These are phyloP conservation scores for Auriscalpium orientale DNA, from an alignment of 768 basidiomycete species.

Conservation along the genomic window DNA sequence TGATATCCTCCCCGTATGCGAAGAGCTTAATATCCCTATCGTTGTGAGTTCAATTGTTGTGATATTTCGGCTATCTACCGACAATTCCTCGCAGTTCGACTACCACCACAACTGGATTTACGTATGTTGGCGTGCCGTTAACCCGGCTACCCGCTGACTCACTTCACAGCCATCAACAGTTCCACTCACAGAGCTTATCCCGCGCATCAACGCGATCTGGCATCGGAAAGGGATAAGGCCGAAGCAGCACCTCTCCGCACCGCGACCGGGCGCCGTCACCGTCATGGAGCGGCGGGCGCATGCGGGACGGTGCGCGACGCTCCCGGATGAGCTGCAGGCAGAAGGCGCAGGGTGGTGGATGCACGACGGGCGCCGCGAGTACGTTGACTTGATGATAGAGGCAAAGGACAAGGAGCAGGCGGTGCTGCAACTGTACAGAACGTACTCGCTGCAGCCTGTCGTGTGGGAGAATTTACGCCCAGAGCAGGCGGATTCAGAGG, in stretches of 20 bases:
- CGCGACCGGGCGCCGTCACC: conserved; percentile 75
- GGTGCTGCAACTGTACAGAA: conserved; percentile 75
- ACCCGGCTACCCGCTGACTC: background rate
- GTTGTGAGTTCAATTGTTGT: conserved; percentile 45
- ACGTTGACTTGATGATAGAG: conserved; percentile 82
- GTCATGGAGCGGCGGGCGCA: conserved; percentile 86
- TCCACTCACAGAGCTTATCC: conserved; percentile 59
- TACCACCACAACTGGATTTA: conserved; percentile 77
- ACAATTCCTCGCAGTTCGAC: conserved; percentile 35
- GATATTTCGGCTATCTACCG: conserved; percentile 26
- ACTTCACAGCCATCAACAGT: conserved; percentile 25
- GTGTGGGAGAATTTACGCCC: conserved; percentile 36
- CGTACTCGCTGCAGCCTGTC: conserved; percentile 65
- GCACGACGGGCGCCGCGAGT: background rate
- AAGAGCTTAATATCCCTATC: conserved; percentile 60
- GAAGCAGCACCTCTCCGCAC: conserved; percentile 90
- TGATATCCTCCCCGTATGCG: conserved; percentile 80
- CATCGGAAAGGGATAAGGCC: conserved; percentile 68
- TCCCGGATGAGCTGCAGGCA: conserved; percentile 63
- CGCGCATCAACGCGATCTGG: conserved; percentile 72
- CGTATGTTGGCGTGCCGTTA: conserved; percentile 28
- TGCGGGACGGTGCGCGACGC: conserved; percentile 65
- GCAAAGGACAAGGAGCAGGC: conserved; percentile 94
- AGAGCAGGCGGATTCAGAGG: conserved; percentile 11
- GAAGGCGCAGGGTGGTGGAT: conserved; percentile 13